Evolutionary conservation across 2,329 filamentous ascomycete genomes (phyloP).

Genomic region (Amesomyces nigricolor): DNA sequence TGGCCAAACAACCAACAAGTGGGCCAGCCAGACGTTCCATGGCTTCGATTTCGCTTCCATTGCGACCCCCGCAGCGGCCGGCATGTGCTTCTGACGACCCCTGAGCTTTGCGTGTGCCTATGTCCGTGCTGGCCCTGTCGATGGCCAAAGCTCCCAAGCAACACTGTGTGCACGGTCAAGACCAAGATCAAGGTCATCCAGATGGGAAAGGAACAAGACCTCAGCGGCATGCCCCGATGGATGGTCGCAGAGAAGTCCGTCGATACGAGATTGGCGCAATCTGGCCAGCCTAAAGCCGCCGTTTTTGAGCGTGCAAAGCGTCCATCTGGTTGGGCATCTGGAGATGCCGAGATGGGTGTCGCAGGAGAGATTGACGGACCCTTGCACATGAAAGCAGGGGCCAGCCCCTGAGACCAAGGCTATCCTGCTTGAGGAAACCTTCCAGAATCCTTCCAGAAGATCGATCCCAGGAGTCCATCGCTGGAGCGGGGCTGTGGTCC

Average conservation of each 20-base stretch:
- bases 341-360: slow-evolving; percentile 18
- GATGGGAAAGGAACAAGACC: too few relatives aligned
- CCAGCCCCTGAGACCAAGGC: slow-evolving; percentile 17
- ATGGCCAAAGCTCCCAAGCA: slow-evolving; percentile 6
- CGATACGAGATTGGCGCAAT: slow-evolving; percentile 15
- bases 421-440: slow-evolving; percentile 16
- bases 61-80: slow-evolving; percentile 14
- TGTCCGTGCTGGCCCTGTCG: slow-evolving; percentile 1
- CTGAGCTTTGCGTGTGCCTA: slow-evolving; percentile 15
- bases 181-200: too few relatives aligned
- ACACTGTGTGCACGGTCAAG: too few relatives aligned
- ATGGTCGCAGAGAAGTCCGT: neutral
- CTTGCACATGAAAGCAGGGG: slow-evolving; percentile 11
- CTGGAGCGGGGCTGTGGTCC: slow-evolving; percentile 5
- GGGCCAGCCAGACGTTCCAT: slow-evolving; percentile 13
- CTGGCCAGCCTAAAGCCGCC: slow-evolving; percentile 7
- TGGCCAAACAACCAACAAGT: slow-evolving; percentile 12
- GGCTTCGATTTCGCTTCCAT: slow-evolving; percentile 19
- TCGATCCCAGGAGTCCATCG: neutral
- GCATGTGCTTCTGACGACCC: slow-evolving; percentile 9
- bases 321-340: slow-evolving; percentile 13
- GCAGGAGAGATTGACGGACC: slow-evolving; percentile 12
- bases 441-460: slow-evolving; percentile 26
- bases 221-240: neutral
- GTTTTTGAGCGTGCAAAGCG: neutral